Conservation (phyloP, 257 asterid genomes). For the Leptodermis oblonga region DNA sequence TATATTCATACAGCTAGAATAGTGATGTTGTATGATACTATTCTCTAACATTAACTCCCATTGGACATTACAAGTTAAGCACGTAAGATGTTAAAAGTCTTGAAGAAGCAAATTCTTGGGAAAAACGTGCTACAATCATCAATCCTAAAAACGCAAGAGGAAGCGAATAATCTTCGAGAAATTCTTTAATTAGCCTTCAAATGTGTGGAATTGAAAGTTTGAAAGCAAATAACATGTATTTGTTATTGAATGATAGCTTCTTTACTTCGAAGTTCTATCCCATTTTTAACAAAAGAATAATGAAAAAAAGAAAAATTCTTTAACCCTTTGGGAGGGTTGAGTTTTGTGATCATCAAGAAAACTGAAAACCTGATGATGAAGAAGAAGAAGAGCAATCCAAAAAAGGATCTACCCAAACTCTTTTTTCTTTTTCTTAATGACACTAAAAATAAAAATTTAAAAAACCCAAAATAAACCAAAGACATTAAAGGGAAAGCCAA, state of each 20-base stretch:
- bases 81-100: slow-evolving; percentile 10
- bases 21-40: not conserved
- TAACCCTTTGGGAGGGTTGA: not conserved
- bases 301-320: too few relatives aligned
- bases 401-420: too few relatives aligned
- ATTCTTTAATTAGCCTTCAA: not conserved
- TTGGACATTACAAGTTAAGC: not conserved
- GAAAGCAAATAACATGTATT: not conserved
- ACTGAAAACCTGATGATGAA: not conserved
- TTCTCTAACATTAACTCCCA: too few relatives aligned
- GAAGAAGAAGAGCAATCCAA: not conserved
- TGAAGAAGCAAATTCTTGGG: not conserved
- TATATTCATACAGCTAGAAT: not conserved
- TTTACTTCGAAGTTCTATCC: too few relatives aligned
- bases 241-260: too few relatives aligned
- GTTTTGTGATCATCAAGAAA: not conserved
- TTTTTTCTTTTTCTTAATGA: too few relatives aligned
- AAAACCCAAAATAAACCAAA: not conserved
- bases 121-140: slow-evolving; percentile 6
- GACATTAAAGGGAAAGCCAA: not conserved
- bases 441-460: too few relatives aligned
- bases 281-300: too few relatives aligned
- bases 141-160: not conserved
- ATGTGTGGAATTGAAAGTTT: too few relatives aligned
- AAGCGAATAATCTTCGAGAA: not conserved